Percentiles rank a stretch among this genome's conserved stretches.
Conservation (phyloP, 2,329 filamentous ascomycete genomes). For the Hypoxylon rubiginosum region DNA sequence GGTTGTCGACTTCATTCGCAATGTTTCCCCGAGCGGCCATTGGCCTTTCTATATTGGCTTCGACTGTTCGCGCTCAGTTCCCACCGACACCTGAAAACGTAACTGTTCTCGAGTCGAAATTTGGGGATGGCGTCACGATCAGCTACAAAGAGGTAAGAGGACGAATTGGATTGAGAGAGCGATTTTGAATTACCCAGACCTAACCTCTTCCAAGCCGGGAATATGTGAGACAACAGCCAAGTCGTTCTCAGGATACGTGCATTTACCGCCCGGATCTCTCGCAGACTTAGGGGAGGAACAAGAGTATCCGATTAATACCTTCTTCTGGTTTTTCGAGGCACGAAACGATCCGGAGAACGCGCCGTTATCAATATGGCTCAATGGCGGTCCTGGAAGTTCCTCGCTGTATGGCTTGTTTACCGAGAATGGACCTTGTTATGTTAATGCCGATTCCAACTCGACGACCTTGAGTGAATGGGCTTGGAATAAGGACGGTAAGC, state of each 20-base stretch:
- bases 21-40: constrained; percentile 31
- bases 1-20: neutral
- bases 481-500: constrained; percentile 63
- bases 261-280: constrained; percentile 60
- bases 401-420: constrained; percentile 66
- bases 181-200: neutral
- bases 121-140: constrained; percentile 70
- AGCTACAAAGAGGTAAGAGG: constrained; percentile 66
- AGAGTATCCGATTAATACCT: constrained; percentile 62
- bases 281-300: constrained; percentile 61
- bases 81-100: constrained; percentile 51
- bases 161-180: neutral
- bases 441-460: constrained; percentile 61
- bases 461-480: constrained; percentile 68
- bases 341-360: constrained; percentile 50
- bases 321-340: constrained; percentile 56
- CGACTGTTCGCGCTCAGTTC: constrained; percentile 45
- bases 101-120: constrained; percentile 66
- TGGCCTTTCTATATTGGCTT: constrained; percentile 36
- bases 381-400: constrained; percentile 70
- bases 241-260: constrained; percentile 73
- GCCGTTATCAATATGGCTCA: constrained; percentile 68
- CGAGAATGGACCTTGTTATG: constrained; percentile 63
- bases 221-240: constrained; percentile 68
- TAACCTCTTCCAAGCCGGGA: constrained; percentile 59